Base-by-base conservation (phyloP, 192 early-diverging fungal genomes). In the Coemansia sp. region DNA sequence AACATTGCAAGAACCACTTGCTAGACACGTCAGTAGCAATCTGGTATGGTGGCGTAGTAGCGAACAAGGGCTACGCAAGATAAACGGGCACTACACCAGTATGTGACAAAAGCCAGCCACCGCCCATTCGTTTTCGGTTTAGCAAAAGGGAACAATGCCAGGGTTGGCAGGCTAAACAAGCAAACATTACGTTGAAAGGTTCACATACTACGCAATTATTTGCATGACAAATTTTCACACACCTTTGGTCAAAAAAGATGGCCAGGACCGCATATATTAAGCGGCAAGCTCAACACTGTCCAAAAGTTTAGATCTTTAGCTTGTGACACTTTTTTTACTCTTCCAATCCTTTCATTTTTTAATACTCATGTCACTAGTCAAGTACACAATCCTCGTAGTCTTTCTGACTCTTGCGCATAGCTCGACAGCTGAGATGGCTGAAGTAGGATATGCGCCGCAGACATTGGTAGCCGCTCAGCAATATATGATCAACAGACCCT, bases 381-480 rank as follows among this genome's bases (percentile, higher is more conserved):
- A 15, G 52, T 32, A 55, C 52, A 32, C 29, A 16, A n/a, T 55
- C 15, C 15, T 55, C 13, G 52, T 15, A 16, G 52, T 15, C 15
- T 30, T 15, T 16, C 52, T 55, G 52, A 29, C 52, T 13, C 15
- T 55, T 6, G 52, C 27, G 22, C 12, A 29, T 6, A 55, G 4
- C 29, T 55, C 52, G 3, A 13, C 30, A 13, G 52, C 52, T 15
- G 15, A 55, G 10, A 55, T 32, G 15, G 68, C 30, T 38, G 78
- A 80, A 30, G 78, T 75, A 20, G 78, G 78, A 8, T 80, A 80
- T 59, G 68, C 69, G 15, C 78, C 74, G 16, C 72, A 80, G 47
- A 45, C 55, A 9, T 27, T 65, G 27, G 59, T 80, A 30, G 78
- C 69, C 11, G 64, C 66, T 27, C 68, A 80, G 40, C 69, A 72